Evolutionary conservation across 352 stramenopile species (phyloP).

Genomic region (Globisporangium iwayamae): DNA sequence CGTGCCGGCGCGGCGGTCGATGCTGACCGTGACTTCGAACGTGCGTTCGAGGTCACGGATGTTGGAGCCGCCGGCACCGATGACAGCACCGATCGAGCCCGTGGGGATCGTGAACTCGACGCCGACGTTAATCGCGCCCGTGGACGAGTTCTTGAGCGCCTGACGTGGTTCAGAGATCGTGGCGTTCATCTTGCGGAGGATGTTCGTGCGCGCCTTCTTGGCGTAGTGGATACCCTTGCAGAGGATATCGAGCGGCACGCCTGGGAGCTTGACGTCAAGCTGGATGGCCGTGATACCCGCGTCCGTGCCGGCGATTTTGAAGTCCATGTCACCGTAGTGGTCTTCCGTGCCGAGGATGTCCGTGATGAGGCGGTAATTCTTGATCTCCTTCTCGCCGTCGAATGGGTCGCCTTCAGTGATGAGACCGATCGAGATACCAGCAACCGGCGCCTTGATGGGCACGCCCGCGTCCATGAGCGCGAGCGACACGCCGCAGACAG

Average conservation of each 20-base stretch:
- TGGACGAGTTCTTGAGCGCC: slow-evolving; percentile 47
- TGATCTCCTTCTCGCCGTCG: slow-evolving; percentile 59
- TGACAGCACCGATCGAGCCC: slow-evolving; percentile 55
- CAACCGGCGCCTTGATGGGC: slow-evolving; percentile 90
- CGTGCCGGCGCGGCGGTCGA: slow-evolving; percentile 83
- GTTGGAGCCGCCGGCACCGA: slow-evolving; percentile 70
- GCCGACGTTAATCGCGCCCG: slow-evolving; percentile 35
- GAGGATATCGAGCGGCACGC: slow-evolving; percentile 83
- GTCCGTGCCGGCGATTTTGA: slow-evolving; percentile 94
- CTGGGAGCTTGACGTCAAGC: slow-evolving; percentile 94
- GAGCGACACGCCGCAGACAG: slow-evolving; percentile 95
- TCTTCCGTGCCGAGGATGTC: slow-evolving; percentile 98
- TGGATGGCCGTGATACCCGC: slow-evolving; percentile 94
- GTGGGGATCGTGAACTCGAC: slow-evolving; percentile 63
- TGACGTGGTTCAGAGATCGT: slow-evolving; percentile 57
- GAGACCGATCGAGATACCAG: slow-evolving; percentile 95
- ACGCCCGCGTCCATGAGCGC: slow-evolving; percentile 97
- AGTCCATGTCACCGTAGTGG: slow-evolving; percentile 98
- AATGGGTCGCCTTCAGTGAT: slow-evolving; percentile 71
- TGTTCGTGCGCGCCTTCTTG: slow-evolving; percentile 67
- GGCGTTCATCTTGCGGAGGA: slow-evolving; percentile 85
- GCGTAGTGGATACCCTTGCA: slow-evolving; percentile 83
- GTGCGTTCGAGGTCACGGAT: slow-evolving; percentile 71
- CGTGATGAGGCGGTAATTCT: slow-evolving; percentile 90
- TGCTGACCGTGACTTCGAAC: slow-evolving; percentile 58